Evolutionary conservation across 805 yeast genomes (phyloP).

Genomic region (Sungouiozyma intestinalis): DNA sequence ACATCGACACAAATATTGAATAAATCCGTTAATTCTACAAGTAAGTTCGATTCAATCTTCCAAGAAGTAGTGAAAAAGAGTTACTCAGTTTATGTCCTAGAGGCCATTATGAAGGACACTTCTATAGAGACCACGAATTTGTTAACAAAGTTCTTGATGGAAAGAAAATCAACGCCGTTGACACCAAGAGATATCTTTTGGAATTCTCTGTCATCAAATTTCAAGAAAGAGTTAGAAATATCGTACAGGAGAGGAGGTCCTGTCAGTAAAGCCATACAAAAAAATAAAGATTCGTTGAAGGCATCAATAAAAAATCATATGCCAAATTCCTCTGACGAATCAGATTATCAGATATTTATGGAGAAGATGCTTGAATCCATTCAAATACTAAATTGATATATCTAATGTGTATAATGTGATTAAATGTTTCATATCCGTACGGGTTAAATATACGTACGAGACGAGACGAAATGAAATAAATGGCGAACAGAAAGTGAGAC

Average conservation of each 20-base stretch:
- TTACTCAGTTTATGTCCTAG: not conserved
- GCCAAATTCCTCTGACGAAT: constrained; percentile 7
- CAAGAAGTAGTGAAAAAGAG: constrained; percentile 14
- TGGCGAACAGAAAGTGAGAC: not conserved
- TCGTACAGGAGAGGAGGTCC: constrained; percentile 28
- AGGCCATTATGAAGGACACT: not conserved
- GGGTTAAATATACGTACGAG: not conserved
- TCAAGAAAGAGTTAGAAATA: constrained; percentile 25
- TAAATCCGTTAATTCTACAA: constrained; percentile 24
- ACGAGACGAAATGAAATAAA: not conserved
- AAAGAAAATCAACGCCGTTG: constrained; percentile 8
- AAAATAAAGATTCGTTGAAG: constrained; percentile 13
- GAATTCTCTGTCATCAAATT: constrained; percentile 16
- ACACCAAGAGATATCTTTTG: constrained; percentile 20
- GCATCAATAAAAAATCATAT: constrained; percentile 15
- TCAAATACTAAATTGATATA: not conserved
- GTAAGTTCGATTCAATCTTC: constrained; percentile 15
- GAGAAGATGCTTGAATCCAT: constrained; percentile 17
- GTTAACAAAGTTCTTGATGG: constrained; percentile 13
- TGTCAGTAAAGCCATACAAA: constrained; percentile 23
- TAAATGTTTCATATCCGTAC: not conserved
- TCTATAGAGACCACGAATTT: constrained; percentile 5
- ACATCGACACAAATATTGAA: constrained; percentile 14
- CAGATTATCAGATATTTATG: constrained; percentile 8
- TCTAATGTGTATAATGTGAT: not conserved